Evolutionary conservation across 352 stramenopile genomes (phyloP).

Genomic region (Globisporangium viniferum): DNA sequence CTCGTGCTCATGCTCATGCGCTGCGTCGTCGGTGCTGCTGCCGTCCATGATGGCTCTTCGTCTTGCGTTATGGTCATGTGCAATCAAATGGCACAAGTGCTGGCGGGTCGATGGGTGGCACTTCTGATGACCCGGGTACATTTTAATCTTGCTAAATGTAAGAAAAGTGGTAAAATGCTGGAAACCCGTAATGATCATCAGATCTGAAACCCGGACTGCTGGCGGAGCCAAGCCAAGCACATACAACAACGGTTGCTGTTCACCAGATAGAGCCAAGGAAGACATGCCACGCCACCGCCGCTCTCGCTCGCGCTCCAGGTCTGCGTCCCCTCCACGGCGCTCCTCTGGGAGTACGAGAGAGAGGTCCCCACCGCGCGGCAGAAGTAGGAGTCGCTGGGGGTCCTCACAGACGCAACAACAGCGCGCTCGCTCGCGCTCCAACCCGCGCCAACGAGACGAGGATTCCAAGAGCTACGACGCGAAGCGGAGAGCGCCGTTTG

Average conservation of each 20-base stretch:
- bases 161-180: neutral
- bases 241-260: neutral
- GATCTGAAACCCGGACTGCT: neutral
- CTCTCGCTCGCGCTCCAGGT: constrained; percentile 9
- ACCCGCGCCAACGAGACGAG: constrained; percentile 12
- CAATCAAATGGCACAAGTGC: neutral
- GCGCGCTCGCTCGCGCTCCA: constrained; percentile 6
- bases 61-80: neutral
- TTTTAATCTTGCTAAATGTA: constrained; percentile 1
- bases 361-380: neutral
- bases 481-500: constrained; percentile 5
- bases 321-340: neutral
- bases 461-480: constrained; percentile 11
- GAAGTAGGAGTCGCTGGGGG: constrained; percentile 2
- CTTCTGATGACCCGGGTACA: neutral
- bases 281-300: constrained; percentile 1
- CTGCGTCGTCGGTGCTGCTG: neutral
- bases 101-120: neutral
- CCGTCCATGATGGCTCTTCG: neutral
- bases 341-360: neutral
- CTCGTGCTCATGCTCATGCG: neutral
- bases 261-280: neutral
- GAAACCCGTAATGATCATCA: neutral
- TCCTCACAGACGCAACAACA: neutral
- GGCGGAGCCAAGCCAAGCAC: neutral